phyloP scores from a whole-genome alignment of 257 asterid genomes.

The Osmanthus fragrans region DNA sequence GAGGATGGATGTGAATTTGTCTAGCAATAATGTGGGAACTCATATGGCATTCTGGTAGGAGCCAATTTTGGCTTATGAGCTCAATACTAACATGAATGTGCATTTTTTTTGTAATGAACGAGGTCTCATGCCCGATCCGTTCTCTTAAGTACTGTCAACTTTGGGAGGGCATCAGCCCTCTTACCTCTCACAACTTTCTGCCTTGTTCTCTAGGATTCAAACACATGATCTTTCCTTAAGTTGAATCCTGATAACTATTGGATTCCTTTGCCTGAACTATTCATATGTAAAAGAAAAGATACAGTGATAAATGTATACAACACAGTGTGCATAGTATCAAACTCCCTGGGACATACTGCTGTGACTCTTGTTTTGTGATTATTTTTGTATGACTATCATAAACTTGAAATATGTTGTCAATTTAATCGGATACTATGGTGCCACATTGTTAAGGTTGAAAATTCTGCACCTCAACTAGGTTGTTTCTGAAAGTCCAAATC shows the following conservation, averaged over 20 bases:
- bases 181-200: no score
- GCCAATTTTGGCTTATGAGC: no score
- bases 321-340: neutral
- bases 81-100: no score
- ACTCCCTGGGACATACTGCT: neutral
- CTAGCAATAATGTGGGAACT: neutral
- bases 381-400: neutral
- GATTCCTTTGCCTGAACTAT: neutral
- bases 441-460: neutral
- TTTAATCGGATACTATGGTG: neutral
- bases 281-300: no score
- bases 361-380: neutral
- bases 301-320: no score
- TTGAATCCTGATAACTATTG: no score
- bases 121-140: no score
- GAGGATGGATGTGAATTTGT: neutral
- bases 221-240: no score
- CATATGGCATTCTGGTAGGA: neutral
- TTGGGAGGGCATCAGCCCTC: no score
- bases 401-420: neutral
- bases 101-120: no score
- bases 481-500: neutral
- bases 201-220: no score
- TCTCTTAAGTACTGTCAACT: no score
- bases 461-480: neutral